These are phyloP conservation scores for Thalassiosira ordinaria DNA, from an alignment of 352 stramenopile species.

Conservation along the genomic window DNA sequence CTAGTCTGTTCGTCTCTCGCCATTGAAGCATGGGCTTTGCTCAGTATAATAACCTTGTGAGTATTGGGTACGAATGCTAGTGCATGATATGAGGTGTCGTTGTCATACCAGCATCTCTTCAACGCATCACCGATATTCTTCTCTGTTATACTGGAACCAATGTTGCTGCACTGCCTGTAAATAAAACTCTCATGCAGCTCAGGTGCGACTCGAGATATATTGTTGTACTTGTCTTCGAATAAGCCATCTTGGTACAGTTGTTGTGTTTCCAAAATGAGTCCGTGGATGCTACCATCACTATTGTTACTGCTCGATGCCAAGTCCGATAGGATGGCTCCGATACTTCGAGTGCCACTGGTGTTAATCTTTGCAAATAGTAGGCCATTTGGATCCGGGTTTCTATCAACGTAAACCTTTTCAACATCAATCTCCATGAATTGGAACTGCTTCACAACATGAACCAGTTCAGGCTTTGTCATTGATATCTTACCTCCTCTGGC, in stretches of 20 bases:
- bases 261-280: not conserved
- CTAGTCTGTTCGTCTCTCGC: conserved; percentile 19
- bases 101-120: conserved; percentile 3
- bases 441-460: not conserved
- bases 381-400: not conserved
- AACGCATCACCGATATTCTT: conserved; percentile 30
- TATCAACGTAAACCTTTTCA: not conserved
- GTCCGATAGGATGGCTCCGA: not conserved
- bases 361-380: not conserved
- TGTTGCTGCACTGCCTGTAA: conserved; percentile 14
- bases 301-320: not conserved
- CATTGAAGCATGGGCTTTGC: conserved; percentile 25
- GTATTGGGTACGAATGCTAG: conserved; percentile 17
- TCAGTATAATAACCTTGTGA: conserved; percentile 13
- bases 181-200: conserved; percentile 16
- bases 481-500: conserved; percentile 2
- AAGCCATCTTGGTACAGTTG: not conserved
- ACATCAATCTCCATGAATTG: not conserved
- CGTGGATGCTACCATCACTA: not conserved
- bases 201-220: not conserved
- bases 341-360: not conserved
- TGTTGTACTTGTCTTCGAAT: not conserved
- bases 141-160: not conserved
- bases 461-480: not conserved
- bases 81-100: not conserved